A percentile compares a stretch with the other conserved stretches of the same genome.
phyloP scores from a whole-genome alignment of 495 filamentous ascomycete genomes.

The Penicillium pancosmium region DNA sequence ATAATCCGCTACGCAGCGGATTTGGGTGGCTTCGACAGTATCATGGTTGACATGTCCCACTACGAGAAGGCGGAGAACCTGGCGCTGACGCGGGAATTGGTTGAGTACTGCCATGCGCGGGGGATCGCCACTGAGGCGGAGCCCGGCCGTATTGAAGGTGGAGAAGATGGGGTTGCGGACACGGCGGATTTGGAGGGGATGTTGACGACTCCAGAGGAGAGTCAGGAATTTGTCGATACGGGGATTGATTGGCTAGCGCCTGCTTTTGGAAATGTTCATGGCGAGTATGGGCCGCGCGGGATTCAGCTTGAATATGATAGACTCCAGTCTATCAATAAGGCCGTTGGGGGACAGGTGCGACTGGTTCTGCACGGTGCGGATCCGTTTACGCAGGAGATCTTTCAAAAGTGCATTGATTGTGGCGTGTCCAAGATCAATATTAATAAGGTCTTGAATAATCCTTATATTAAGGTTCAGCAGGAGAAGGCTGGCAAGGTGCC shows the following conservation, averaged over 20 bases:
- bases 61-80: slow-evolving; percentile 85
- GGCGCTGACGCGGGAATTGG: slow-evolving; percentile 68
- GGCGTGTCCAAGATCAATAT: slow-evolving; percentile 82
- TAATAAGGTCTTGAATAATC: slow-evolving; percentile 78
- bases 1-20: slow-evolving; percentile 69
- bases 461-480: slow-evolving; percentile 64
- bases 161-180: slow-evolving; percentile 80
- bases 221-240: slow-evolving; percentile 72
- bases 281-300: slow-evolving; percentile 74
- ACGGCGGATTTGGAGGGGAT: slow-evolving; percentile 73
- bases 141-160: slow-evolving; percentile 80
- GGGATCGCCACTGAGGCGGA: slow-evolving; percentile 82
- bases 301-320: slow-evolving; percentile 75
- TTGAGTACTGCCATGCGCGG: slow-evolving; percentile 68
- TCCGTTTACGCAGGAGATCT: slow-evolving; percentile 70
- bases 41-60: slow-evolving; percentile 84
- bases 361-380: slow-evolving; percentile 81
- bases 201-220: slow-evolving; percentile 78
- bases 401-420: slow-evolving; percentile 65
- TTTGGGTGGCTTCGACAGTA: slow-evolving; percentile 71
- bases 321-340: slow-evolving; percentile 62
- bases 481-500: slow-evolving; percentile 68
- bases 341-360: slow-evolving; percentile 62
- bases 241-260: slow-evolving; percentile 85
- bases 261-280: slow-evolving; percentile 86